phyloP scores from a whole-genome alignment of 2,329 filamentous ascomycete species.

The Thyridium curvatum region DNA sequence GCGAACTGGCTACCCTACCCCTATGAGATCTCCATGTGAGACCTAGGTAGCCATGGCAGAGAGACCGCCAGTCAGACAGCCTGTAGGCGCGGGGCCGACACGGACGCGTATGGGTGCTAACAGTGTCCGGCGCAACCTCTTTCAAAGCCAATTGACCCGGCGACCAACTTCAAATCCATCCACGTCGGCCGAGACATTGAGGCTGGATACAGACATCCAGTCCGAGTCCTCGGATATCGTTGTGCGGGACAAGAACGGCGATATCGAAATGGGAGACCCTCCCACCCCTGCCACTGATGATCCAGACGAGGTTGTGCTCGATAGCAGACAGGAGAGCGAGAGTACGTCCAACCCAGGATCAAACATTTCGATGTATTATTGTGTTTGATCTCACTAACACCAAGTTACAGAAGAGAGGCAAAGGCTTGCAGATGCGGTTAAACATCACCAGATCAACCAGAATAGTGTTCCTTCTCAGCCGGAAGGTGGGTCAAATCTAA shows the following conservation, averaged over 20 bases:
- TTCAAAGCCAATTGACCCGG: conserved; percentile 52
- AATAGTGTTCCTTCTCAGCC: conserved; percentile 53
- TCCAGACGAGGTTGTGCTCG: conserved; percentile 47
- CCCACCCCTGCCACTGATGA: conserved; percentile 47
- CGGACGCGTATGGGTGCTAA: conserved; percentile 2
- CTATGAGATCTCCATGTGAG: too few relatives aligned
- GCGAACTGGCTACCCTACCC: too few relatives aligned
- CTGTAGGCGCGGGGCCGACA: not conserved
- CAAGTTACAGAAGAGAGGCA: conserved; percentile 47
- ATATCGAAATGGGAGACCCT: conserved; percentile 54
- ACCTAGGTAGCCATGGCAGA: conserved; percentile 8
- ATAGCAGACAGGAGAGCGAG: conserved; percentile 51
- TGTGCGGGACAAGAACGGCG: conserved; percentile 55
- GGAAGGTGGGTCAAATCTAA: conserved; percentile 59
- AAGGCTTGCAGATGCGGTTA: conserved; percentile 53
- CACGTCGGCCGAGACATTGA: conserved; percentile 37
- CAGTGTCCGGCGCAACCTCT: conserved; percentile 48
- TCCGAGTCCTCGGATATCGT: conserved; percentile 47
- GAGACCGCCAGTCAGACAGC: conserved; percentile 4
- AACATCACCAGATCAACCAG: conserved; percentile 51
- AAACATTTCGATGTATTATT: not conserved
- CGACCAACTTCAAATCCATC: conserved; percentile 41
- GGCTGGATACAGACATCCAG: conserved; percentile 40
- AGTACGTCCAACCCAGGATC: conserved; percentile 34
- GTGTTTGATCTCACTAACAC: conserved; percentile 14